Evolutionary conservation across 129 eudicot genomes (phyloP), one percentile per base, ranked within the genome.

Genomic region (Centaurea solstitialis): DNA sequence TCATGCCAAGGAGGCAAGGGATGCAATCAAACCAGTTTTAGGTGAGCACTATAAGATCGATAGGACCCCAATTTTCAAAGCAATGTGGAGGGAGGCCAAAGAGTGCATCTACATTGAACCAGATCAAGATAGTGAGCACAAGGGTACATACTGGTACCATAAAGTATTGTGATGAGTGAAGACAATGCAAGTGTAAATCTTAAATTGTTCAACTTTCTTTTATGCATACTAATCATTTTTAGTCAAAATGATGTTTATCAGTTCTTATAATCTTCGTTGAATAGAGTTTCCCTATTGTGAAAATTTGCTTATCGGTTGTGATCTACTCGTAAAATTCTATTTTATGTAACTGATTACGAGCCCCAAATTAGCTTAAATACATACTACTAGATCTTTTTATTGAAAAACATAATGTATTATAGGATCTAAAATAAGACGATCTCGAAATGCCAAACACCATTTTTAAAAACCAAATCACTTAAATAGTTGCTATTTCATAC

Each of bases 41-140:
- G 88, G 88, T 4, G 88, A 85, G 30, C 77, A 70, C 72, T 85
- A 85, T 66, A 82, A 85, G 83, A 80, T 80, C n/a, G 88, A 85
- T 12, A 69, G 88, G 64, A 85, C 88, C 61, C 88, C 88, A 1
- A 85, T 85, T 3, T 70, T 85, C 0, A 85, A 81, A 33, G 88
- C 88, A 7, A 85, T 85, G 88, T 85, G 71, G 12, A 80, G 84
- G 66, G 84, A 80, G 84, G 84, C 84, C 5, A 80, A 80, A 45
- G 84, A 80, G 28, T 80, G 88, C 73, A 85, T 85, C 61, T 85
- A 81, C 68, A 82, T 85, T 5, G 88, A 85, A 70, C 77, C 80
- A 18, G 88, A 85, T 76, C 79, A 80, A 13, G 81, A 75, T 68
- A 83, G 78, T 20, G 76, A 85, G 41, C 77, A 70, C 41, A 81